Base-by-base conservation (phyloP, 2,329 filamentous ascomycete genomes). In the Cladosporium sp. region DNA sequence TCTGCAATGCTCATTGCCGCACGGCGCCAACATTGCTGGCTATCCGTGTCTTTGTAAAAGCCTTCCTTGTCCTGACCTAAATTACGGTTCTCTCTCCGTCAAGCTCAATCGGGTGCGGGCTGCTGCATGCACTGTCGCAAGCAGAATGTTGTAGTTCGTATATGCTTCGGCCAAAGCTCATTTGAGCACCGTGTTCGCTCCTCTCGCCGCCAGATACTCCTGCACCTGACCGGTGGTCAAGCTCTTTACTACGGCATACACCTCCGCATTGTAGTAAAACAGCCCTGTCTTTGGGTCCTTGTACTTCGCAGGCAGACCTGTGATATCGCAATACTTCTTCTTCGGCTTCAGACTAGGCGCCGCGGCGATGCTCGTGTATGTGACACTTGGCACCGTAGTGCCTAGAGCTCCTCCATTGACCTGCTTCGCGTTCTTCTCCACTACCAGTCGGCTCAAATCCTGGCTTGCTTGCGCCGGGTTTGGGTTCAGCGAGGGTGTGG, bases 301-400 rank as follows among this genome's bases (percentile, higher is more conserved):
- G 72, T 99, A 99, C 5, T 89, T 88, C 30, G 92, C 90, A n/a
- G 90, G 85, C 64, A 99, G 77, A 1, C 94, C 95, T 1, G 94
- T 99, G 67, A 99, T 84, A 74, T 99, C 95, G 78, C 94, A 99
- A 75, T 97, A 99, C 69, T 88, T 89, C 75, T 88, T 92, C 70
- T 90, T 84, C 6, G 85, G 83, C 69, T 85, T 84, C 67, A 97
- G 79, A 60, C 89, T 94, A 39, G 94, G 94, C 3, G 94, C 93
- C 50, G 90, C 92, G 74, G 97, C 94, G 63, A 99, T 95, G 71
- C 97, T 97, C 6, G 91, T 96, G 74, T 97, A 99, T 1, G 94
- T 97, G 30, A 78, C 74, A 34, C 82, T 84, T 0, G 89, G 90
- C n/a, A 74, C 69, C 40, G 70, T 67, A 4, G 70, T 71, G 7